Evolutionary conservation across 768 basidiomycete genomes (phyloP).

Genomic region (Boletus pseudo-olivaceus): DNA sequence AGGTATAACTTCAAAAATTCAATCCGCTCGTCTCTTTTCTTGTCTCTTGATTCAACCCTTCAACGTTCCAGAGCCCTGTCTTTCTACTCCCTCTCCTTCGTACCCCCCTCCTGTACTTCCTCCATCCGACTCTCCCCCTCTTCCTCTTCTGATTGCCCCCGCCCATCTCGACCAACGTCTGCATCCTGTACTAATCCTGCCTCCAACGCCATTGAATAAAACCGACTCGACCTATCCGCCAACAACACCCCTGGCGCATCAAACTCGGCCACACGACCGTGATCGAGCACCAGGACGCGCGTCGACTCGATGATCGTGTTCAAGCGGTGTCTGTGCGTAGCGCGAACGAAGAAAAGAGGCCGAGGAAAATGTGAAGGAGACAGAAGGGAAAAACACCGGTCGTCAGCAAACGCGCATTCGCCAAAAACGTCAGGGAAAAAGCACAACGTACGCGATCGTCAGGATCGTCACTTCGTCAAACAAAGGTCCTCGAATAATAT

Average conservation of each 20-base stretch:
- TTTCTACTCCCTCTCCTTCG: background rate
- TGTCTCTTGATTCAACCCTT: background rate
- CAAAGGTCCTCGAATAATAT: slow-evolving; percentile 76
- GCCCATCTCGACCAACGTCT: background rate
- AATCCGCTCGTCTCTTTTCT: background rate
- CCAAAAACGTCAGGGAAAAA: background rate
- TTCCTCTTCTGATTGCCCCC: background rate
- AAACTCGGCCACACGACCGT: slow-evolving; percentile 81
- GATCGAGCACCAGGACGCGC: slow-evolving; percentile 76
- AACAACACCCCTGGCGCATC: slow-evolving; percentile 68
- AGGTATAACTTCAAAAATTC: background rate
- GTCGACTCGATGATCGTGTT: slow-evolving; percentile 85
- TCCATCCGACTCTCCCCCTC: background rate
- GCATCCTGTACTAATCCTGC: slow-evolving; percentile 44
- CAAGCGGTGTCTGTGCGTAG: slow-evolving; percentile 56
- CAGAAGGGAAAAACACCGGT: too few relatives aligned
- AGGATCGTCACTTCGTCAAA: slow-evolving; percentile 80
- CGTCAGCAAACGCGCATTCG: background rate
- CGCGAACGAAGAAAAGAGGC: background rate
- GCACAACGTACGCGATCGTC: slow-evolving; percentile 71
- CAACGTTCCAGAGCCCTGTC: too few relatives aligned
- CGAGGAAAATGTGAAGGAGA: too few relatives aligned
- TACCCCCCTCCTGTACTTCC: too few relatives aligned
- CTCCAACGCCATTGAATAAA: slow-evolving; percentile 62
- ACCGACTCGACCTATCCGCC: slow-evolving; percentile 50